A percentile compares a stretch with the other conserved stretches of the same genome.
phyloP scores from a whole-genome alignment of 441 rosid species.

The Jatropha podagrica region DNA sequence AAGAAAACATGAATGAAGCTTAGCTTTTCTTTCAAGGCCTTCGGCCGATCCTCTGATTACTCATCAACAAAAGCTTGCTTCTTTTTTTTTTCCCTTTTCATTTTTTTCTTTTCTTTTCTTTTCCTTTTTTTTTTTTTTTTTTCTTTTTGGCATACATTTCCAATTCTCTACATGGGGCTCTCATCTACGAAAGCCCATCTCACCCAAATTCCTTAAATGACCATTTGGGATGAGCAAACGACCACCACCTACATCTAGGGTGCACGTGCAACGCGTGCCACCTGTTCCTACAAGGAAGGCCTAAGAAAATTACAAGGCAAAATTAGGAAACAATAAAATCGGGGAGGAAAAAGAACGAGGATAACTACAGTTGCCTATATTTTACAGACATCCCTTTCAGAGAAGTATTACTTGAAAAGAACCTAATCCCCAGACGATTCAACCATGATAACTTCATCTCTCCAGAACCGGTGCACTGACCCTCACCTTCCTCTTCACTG shows the following conservation, averaged over 20 bases:
- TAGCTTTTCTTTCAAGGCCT: conserved; percentile 41
- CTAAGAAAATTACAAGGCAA: conserved; percentile 48
- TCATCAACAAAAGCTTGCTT: conserved; percentile 18
- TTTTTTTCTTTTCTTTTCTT: too few relatives aligned
- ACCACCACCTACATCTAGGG: conserved; percentile 33
- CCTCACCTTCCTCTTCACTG: conserved; percentile 64
- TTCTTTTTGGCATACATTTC: conserved; percentile 23
- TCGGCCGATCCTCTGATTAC: conserved; percentile 42
- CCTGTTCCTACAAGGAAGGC: conserved; percentile 44
- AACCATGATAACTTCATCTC: conserved; percentile 57
- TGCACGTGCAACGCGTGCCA: conserved; percentile 29
- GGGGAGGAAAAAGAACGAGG: not conserved
- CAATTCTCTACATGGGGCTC: conserved; percentile 52
- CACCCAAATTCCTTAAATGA: conserved; percentile 32
- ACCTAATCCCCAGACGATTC: conserved; percentile 46
- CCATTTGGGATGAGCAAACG: conserved; percentile 31
- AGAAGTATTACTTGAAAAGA: conserved; percentile 42
- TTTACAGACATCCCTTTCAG: conserved; percentile 47
- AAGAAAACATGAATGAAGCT: not conserved
- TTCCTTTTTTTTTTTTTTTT: not conserved
- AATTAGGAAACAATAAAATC: conserved; percentile 1
- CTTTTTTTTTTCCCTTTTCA: not conserved
- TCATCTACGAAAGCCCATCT: conserved; percentile 44
- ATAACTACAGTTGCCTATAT: conserved; percentile 53
- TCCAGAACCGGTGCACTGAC: conserved; percentile 87